Evolutionary conservation across 2,329 filamentous ascomycete genomes (phyloP), one percentile per base, ranked within the genome.

Genomic region (Monilinia fructigena): DNA sequence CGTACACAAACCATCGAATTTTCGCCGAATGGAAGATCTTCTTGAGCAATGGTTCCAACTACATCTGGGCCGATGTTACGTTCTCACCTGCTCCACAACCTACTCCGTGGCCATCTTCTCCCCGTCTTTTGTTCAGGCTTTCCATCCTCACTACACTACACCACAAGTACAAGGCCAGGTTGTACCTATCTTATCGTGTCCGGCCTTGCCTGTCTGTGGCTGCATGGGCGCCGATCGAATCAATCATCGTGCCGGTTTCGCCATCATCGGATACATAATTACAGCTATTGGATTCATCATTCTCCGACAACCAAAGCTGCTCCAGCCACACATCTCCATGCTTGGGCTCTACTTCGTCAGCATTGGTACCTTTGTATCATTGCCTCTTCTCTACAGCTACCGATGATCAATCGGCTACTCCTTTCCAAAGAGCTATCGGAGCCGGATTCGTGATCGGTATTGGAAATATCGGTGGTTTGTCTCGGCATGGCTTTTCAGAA

Each of bases 261-360:
- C 78, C 59, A 67, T 79, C 35, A 55, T 71, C 5, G 72, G 76
- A 18, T 75, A 72, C 35, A 40, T 68, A 5, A 28, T 77, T 42
- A 69, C 73, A 18, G 76, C 75, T 6, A 55, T 76, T 7, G 78
- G 78, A 1, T 79, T 76, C 66, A 70, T 56, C 58, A 75, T 80
- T 63, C 72, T 79, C 26, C 74, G 79, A n/a, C 59, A 69, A 59
- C 53, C 63, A 26, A 75, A 76, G 63, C 67, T 64, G 4, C 56
- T 54, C 3, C 55, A 40, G 11, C 60, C 65, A 10, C 52, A 53
- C 12, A 65, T 68, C 40, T 63, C 67, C 7, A 68, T 35, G 71
- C 88, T 83, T 0, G 89, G 87, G 0, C 88, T 87, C 0, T 91
- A 91, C 76, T 77, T 91, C 66, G 86, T 90, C 65, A 83, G 87